A percentile compares a stretch with the other conserved stretches of the same genome.
Evolutionary conservation across 2,329 filamentous ascomycete species (phyloP).

Genomic region (Blastomyces percursus): DNA sequence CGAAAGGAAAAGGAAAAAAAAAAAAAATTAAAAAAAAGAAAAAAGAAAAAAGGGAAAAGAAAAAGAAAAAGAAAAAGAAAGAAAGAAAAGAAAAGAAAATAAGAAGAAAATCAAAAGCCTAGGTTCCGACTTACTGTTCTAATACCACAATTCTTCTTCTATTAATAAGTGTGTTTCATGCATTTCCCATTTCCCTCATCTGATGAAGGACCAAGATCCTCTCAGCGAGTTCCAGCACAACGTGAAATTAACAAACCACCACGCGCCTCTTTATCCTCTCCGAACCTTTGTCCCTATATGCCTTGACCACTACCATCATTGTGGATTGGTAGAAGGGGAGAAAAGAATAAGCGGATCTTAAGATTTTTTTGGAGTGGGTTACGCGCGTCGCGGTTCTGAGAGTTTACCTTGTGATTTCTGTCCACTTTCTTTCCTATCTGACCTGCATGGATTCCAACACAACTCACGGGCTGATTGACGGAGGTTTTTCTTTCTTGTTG

Average conservation of each 20-base stretch:
- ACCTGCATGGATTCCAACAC: not conserved
- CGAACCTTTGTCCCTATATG: not conserved
- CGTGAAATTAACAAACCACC: not conserved
- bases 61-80: too few relatives aligned
- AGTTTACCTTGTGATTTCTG: not conserved
- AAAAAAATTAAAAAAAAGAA: too few relatives aligned
- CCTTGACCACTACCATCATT: constrained; percentile 2
- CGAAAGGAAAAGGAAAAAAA: not conserved
- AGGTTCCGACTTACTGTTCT: too few relatives aligned
- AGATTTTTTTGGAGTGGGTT: not conserved
- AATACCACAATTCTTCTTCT: not conserved
- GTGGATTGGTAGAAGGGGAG: not conserved
- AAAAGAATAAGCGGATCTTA: not conserved
- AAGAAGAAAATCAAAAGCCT: not conserved
- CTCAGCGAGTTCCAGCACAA: too few relatives aligned
- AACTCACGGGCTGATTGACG: not conserved
- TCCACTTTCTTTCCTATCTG: not conserved
- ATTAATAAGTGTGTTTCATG: not conserved
- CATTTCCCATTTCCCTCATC: not conserved
- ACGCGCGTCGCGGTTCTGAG: not conserved
- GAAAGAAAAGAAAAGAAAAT: too few relatives aligned
- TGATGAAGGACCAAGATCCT: not conserved
- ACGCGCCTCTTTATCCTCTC: not conserved
- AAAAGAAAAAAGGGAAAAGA: too few relatives aligned
- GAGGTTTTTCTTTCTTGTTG: not conserved